Base-by-base conservation (phyloP, 2,329 filamentous ascomycete species). In the Apiospora arundinis region DNA sequence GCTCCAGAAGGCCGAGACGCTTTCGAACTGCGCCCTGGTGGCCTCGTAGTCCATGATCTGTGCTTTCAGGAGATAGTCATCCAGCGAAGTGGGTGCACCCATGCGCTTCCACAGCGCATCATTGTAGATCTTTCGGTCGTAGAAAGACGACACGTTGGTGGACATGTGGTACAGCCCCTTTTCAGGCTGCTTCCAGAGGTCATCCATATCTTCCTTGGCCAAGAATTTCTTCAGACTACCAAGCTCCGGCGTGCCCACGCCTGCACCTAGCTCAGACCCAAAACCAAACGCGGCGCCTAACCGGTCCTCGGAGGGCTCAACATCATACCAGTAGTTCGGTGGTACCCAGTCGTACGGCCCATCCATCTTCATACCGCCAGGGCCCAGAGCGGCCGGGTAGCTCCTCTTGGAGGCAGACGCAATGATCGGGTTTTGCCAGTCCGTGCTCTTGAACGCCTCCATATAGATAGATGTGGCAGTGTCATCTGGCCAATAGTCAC, bases 261-360 rank as follows among this genome's bases (percentile, higher is more conserved):
- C 90, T 0, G 90, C 80, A 2, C 90, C 88, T 2, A 90, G 83
- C 78, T 92, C 90, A 0, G 88, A 90, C 0, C 89, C 90, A 72
- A 92, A 92, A 0, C 90, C 90, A 74, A 89, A 91, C 0, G 89
- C 89, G 0, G 88, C 87, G 0, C 90, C 90, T 0, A 86, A 75
- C 67, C 84, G 78, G 70, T 84, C 78, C 67, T 76, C 76, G 1
- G 78, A 77, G 2, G 81, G 79, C 23, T 83, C 79, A 7, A 76
- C 78, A 65, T 86, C 85, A 73, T 87, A 91, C 89, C 89, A 92
- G 79, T 92, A 92, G 73, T 87, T 90, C 0, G 90, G 90, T 0
- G 90, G 88, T 0, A 90, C 88, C 89, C 89, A 92, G 75, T 91
- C 90, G 74, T 92, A 92, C 0, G 90, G 90, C 0, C 90, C 90